Evolutionary conservation across 2,329 filamentous ascomycete species (phyloP), one percentile per base, ranked within the genome.

Genomic region (Meredithiella fracta): DNA sequence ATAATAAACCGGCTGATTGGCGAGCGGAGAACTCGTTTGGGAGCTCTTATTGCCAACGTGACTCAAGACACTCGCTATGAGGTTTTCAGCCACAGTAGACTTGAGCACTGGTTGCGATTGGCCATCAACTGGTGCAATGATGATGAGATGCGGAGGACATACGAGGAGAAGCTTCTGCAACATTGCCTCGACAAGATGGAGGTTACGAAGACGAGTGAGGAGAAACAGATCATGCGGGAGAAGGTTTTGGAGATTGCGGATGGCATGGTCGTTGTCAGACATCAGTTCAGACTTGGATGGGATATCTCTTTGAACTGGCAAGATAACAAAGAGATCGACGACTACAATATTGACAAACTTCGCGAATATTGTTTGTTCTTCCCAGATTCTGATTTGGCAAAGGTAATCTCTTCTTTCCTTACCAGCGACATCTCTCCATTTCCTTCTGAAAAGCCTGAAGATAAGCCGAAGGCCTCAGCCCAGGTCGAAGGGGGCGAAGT

Each of bases 181-280:
- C 80, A 90, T 64, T 86, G 83, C 59, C 84, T 90, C 62, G 89
- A 96, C 57, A 77, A 80, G 3, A 75, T 98, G 1, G 67, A 84
- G 7, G 82, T 86, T 26, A 73, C 87, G 15, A 78, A 83, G 2
- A 59, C 74, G 1, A 80, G 82, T 2, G 66, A 70, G 2, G 72
- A 81, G 58, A 97, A 97, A 68, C 65, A 70, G 1, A 68, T 73
- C 17, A 89, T 94, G 66, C 78, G 86, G 25, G 72, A 80, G 37
- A 82, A 85, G 60, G 83, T 95, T 0, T 69, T 85, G 63, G 83
- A 85, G 59, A 72, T 92, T 54, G 89, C 91, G 0, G 80, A 83
- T 60, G 92, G 91, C 59, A 95, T 98, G 86, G 91, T 98, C 59
- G 86, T 95, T 59, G 92, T 98, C 66, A 90, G 91, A 63, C 89